Percentiles rank a stretch among this genome's conserved stretches.
Evolutionary conservation across 495 filamentous ascomycete genomes (phyloP).

Genomic region (Hyaloscypha variabilis): DNA sequence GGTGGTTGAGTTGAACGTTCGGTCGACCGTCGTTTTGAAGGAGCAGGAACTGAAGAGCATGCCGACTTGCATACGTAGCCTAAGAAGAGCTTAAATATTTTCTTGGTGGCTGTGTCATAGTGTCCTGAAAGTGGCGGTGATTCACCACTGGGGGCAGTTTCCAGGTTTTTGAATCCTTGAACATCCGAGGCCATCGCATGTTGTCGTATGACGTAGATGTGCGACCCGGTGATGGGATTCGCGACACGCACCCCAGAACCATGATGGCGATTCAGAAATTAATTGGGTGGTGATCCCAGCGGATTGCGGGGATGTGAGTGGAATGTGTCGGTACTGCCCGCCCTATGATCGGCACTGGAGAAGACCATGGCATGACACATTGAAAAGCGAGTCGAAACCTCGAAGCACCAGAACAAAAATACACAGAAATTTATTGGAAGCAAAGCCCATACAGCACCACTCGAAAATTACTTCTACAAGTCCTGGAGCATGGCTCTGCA

Average conservation of each 20-base stretch:
- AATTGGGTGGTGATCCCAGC: not conserved
- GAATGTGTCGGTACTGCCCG: not conserved
- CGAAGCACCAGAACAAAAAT: too few relatives aligned
- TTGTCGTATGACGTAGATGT: not conserved
- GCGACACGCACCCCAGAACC: not conserved
- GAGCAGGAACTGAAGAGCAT: not conserved
- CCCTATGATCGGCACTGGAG: not conserved
- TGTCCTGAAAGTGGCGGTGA: not conserved
- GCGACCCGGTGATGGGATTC: not conserved
- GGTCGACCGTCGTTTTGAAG: not conserved
- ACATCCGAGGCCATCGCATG: not conserved
- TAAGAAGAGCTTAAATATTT: not conserved
- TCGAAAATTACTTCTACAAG: too few relatives aligned
- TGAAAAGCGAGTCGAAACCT: not conserved
- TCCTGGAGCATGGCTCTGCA: too few relatives aligned
- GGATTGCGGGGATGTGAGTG: not conserved
- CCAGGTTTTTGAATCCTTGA: slow-evolving; percentile 2
- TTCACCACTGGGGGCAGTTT: not conserved
- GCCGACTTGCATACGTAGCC: not conserved
- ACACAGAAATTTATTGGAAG: too few relatives aligned
- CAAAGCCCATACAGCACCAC: not conserved
- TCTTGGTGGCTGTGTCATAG: not conserved
- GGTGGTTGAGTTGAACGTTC: not conserved
- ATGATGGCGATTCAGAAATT: not conserved
- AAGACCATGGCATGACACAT: not conserved